Evolutionary conservation across 768 basidiomycete genomes (phyloP).

Genomic region (Naganishia randhawae): DNA sequence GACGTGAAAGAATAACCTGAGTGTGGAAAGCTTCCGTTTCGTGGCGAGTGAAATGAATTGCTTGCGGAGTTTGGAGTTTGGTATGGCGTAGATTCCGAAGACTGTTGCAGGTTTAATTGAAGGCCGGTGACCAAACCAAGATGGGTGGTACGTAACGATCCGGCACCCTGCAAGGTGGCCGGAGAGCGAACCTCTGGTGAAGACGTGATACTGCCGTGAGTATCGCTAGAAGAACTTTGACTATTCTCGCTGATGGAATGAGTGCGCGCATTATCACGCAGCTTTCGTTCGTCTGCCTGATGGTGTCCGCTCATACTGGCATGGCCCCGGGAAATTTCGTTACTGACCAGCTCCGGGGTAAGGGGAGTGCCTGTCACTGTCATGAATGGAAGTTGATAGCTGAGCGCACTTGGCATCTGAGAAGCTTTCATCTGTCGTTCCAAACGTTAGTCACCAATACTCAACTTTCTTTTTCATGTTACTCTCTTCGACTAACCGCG

Average conservation of each 20-base stretch:
- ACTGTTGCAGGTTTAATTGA: not conserved
- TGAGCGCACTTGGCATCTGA: not conserved
- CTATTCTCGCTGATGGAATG: not conserved
- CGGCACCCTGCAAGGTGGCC: not conserved
- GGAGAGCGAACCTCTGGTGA: constrained; percentile 6
- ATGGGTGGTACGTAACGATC: not conserved
- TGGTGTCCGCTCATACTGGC: not conserved
- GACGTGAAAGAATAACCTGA: not conserved
- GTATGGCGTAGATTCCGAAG: not conserved
- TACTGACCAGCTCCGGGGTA: not conserved
- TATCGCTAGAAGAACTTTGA: not conserved
- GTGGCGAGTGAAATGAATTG: not conserved
- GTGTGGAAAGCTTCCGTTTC: not conserved
- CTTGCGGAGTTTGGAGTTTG: not conserved
- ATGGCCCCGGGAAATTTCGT: not conserved
- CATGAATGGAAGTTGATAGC: not conserved
- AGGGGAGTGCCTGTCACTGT: constrained; percentile 7
- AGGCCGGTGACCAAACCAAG: not conserved
- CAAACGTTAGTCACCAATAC: not conserved
- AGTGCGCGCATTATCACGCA: not conserved
- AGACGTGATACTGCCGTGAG: not conserved
- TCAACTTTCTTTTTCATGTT: not conserved
- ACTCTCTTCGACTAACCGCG: not conserved
- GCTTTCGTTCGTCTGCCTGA: not conserved
- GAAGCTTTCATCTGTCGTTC: not conserved